Base-by-base conservation (phyloP, 352 stramenopile species). In the Phytophthora meadii region DNA sequence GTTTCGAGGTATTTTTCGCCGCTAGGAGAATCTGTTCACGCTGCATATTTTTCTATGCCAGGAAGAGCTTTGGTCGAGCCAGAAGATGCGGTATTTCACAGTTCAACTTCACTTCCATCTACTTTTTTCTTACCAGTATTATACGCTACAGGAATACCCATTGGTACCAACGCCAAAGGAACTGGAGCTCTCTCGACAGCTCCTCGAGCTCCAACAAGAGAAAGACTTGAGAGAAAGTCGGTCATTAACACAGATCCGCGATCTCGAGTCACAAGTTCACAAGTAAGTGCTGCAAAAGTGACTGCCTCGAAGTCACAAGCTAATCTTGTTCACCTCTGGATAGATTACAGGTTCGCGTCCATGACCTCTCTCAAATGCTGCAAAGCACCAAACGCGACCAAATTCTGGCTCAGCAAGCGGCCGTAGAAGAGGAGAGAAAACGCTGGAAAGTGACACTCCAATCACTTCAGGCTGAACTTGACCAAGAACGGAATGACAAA, bases 161-260 rank as follows among this genome's bases (percentile, higher is more conserved):
- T 65, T 79, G 6, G 82, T 93, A 4, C 82, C 85, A 34, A 93
- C 85, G 17, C 82, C 82, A 8, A 89, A 93, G 28, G 85, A 92
- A 54, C 65, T 90, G 19, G 82, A 88, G 51, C 68, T 93, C 2
- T 90, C 82, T 24, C 76, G 81, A 1, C 81, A 91, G 41, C 72
- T 93, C 5, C 67, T 92, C 5, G 73, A 75, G 2, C 56, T 92
- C 27, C 82, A 92, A 56, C 78, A 90, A 54, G 82, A 92, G 30
- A 87, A 88, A 66, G 76, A 92, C 54, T 69, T 72, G 28, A 70
- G 85, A 17, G 85, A 92, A 70, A 66, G 68, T 58, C 84, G 84
- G 30, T 72, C 87, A 9, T 57, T 89, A 34, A 39, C 69, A n/a
- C 81, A 90, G 50, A 89, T 93, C 58, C 53, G 68, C 12, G 79